A percentile compares a stretch with the other conserved stretches of the same genome.
Conservation (phyloP, 768 basidiomycete genomes). For the Pleurotus ostreatus region DNA sequence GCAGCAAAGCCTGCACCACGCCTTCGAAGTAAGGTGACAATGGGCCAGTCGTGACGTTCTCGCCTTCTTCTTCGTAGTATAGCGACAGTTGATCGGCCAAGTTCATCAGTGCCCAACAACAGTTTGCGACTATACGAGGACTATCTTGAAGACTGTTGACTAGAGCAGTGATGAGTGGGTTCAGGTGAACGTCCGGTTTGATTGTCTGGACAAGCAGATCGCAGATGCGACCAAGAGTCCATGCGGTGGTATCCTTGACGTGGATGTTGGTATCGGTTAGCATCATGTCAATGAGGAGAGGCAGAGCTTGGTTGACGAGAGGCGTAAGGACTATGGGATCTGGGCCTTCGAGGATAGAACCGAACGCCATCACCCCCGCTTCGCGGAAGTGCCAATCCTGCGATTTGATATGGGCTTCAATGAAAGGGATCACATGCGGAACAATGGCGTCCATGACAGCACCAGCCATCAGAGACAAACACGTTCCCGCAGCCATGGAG, state of each 20-base stretch:
- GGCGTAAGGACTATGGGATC: constrained; percentile 84
- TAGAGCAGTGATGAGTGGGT: constrained; percentile 76
- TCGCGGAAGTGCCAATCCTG: constrained; percentile 95
- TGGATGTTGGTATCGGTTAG: constrained; percentile 66
- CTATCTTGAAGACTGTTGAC: constrained; percentile 77
- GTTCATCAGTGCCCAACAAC: constrained; percentile 96
- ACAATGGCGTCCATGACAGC: constrained; percentile 91
- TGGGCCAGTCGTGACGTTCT: constrained; percentile 51
- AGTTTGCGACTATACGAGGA: constrained; percentile 86
- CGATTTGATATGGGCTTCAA: constrained; percentile 91
- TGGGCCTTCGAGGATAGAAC: constrained; percentile 95
- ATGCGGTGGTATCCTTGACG: constrained; percentile 96
- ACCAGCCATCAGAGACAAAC: constrained; percentile 82
- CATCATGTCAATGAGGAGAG: constrained; percentile 96
- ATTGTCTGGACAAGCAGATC: constrained; percentile 84
- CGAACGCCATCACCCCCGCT: constrained; percentile 98
- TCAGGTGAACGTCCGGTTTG: constrained; percentile 85
- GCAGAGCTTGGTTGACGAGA: constrained; percentile 90
- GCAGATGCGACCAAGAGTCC: constrained; percentile 95
- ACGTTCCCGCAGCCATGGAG: constrained; percentile 94
- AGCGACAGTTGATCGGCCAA: constrained; percentile 82
- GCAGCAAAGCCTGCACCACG: constrained; percentile 77
- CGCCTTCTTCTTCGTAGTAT: constrained; percentile 61
- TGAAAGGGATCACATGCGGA: constrained; percentile 92
- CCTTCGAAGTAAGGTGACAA: constrained; percentile 88